phyloP scores from a whole-genome alignment of 108 stramenopile genomes.

The Fragilaria crotonensis region DNA sequence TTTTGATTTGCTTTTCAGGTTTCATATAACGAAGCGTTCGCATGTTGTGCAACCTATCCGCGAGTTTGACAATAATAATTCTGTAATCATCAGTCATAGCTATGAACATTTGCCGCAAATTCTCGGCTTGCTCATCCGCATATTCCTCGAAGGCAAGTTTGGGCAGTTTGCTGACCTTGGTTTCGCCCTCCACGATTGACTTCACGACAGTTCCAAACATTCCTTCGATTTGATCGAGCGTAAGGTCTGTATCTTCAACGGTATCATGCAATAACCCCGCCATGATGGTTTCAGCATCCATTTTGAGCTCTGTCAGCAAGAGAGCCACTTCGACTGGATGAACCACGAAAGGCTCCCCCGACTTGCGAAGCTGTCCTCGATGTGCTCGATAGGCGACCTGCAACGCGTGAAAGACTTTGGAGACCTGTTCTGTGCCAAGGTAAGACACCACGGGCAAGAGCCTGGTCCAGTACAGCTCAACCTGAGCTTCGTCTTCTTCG shows the following conservation, averaged over 20 bases:
- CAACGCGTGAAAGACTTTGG: slow-evolving; percentile 64
- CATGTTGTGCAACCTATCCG: slow-evolving; percentile 95
- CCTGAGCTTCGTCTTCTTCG: slow-evolving; percentile 39
- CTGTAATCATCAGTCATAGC: slow-evolving; percentile 96
- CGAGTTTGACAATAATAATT: slow-evolving; percentile 93
- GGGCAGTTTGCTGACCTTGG: slow-evolving; percentile 90
- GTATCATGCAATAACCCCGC: slow-evolving; percentile 96
- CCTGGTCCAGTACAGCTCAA: slow-evolving; percentile 71
- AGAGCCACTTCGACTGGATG: slow-evolving; percentile 90
- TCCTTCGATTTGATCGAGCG: slow-evolving; percentile 85
- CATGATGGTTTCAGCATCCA: slow-evolving; percentile 89
- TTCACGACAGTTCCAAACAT: slow-evolving; percentile 84
- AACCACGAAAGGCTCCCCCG: slow-evolving; percentile 90
- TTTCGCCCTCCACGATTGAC: slow-evolving; percentile 93
- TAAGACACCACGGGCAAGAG: slow-evolving; percentile 60
- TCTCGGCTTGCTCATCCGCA: slow-evolving; percentile 91
- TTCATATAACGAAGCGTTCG: slow-evolving; percentile 88
- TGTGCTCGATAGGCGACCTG: slow-evolving; percentile 83
- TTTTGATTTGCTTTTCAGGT: slow-evolving; percentile 87
- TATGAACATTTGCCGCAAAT: slow-evolving; percentile 92
- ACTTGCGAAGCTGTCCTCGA: slow-evolving; percentile 83
- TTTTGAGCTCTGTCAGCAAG: slow-evolving; percentile 79
- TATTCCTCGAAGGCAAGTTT: slow-evolving; percentile 73
- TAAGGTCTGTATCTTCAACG: slow-evolving; percentile 92
- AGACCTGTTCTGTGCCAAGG: slow-evolving; percentile 41